Base-by-base conservation (phyloP, 805 yeast species). In the Blastobotrys attinorum region DNA sequence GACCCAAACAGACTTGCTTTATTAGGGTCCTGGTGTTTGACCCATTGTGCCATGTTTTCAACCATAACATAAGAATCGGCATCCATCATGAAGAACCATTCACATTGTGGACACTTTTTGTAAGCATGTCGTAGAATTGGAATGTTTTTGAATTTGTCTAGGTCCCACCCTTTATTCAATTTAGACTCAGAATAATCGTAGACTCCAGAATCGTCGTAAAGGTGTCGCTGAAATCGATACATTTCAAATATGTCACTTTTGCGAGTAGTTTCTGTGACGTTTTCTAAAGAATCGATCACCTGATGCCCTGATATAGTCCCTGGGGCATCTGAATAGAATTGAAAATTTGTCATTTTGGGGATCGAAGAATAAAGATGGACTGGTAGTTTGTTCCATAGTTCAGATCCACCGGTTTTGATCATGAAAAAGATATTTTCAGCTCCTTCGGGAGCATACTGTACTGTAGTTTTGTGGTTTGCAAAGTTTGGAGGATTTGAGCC, bases 81-180 rank as follows among this genome's bases (percentile, higher is more conserved):
- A 44, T 65, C 70, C 40, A 63, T 57, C 40, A 66, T 50, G 16
- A 63, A 45, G 43, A 51, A 64, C 71, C 70, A 66, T 22, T 62
- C 59, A 13, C 48, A 42, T 17, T 43, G 22, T 13, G 56, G 49
- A 10, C 62, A 58, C n/a, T 42, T 43, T 11, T 34, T 25, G 49
- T 56, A 65, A 10, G 65, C 67, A 34, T 63, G 62, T 10, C 47
- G 50, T 16, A 59, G 53, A 59, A 60, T 58, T 13, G 69, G 69
- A 32, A 65, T 41, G 45, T 63, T 64, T 49, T 65, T 65, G 53
- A 49, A 65, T 45, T 56, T 55, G 49, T 65, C 69, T 15, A 59
- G 47, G 10, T 49, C 53, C 67, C 67, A 63, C 17, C 65, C 66
- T 2, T 49, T 53, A n/a, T 47, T 48, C 11, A 48, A 23, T 2